A percentile compares a stretch with the other conserved stretches of the same genome.
Evolutionary conservation across 192 early-diverging fungal species (phyloP).

Genomic region (Entomortierella lignicola): DNA sequence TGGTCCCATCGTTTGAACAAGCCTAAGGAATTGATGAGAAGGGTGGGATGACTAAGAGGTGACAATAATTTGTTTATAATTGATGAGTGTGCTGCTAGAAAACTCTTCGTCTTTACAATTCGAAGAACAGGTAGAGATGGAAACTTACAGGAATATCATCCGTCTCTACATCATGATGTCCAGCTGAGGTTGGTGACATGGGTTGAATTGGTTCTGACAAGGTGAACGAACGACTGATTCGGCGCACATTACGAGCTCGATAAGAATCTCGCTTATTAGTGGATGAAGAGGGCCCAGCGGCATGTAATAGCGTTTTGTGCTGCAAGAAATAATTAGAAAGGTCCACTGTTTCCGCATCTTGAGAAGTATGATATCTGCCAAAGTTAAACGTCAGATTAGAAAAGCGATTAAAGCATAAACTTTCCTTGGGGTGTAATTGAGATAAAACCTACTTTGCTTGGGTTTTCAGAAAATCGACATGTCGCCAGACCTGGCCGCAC

Average conservation of each 20-base stretch:
- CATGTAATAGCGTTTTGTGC: constrained; percentile 15
- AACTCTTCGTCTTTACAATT: too few relatives aligned
- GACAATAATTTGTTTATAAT: too few relatives aligned
- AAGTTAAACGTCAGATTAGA: neutral
- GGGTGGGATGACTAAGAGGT: constrained; percentile 49
- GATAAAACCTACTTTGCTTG: constrained; percentile 46
- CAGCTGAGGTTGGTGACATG: neutral
- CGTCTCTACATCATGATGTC: constrained; percentile 6
- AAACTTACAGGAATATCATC: constrained; percentile 35
- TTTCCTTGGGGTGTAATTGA: too few relatives aligned
- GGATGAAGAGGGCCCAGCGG: constrained; percentile 18
- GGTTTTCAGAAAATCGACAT: constrained; percentile 53
- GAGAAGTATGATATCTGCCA: constrained; percentile 9
- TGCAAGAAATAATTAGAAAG: constrained; percentile 22
- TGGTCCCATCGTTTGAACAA: constrained; percentile 62
- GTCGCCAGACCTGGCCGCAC: constrained; percentile 64
- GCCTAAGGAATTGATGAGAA: constrained; percentile 54
- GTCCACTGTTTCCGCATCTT: constrained; percentile 10
- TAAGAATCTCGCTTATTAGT: constrained; percentile 31
- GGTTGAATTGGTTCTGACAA: constrained; percentile 31
- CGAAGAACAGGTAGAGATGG: neutral
- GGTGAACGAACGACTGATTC: constrained; percentile 48
- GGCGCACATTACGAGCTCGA: constrained; percentile 17
- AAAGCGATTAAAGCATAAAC: neutral
- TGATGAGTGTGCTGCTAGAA: too few relatives aligned